Base-by-base conservation (phyloP, 1,284 basidiomycete species). In the Fomitiporia mediterranea region DNA sequence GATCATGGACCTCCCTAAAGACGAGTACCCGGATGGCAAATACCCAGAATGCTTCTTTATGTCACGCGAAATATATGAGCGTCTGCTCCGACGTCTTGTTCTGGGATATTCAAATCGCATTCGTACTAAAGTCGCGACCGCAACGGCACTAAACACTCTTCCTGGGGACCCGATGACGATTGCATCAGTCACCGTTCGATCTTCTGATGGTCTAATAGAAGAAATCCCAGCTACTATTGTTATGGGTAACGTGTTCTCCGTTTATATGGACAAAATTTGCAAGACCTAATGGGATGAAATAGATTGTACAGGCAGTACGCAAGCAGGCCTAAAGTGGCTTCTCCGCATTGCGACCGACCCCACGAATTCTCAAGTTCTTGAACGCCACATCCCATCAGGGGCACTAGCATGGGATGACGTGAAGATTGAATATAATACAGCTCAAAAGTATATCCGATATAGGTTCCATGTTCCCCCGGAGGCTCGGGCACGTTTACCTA, bases 251-350 rank as follows among this genome's bases (percentile, higher is more conserved):
- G n/a, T n/a, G n/a, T n/a, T n/a, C n/a, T n/a, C n/a, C n/a, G n/a
- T n/a, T n/a, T n/a, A n/a, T n/a, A n/a, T n/a, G n/a, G n/a, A n/a
- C n/a, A n/a, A n/a, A n/a, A n/a, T n/a, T n/a, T n/a, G n/a, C n/a
- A n/a, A n/a, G n/a, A n/a, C n/a, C n/a, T n/a, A n/a, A n/a, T n/a
- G n/a, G n/a, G n/a, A n/a, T n/a, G n/a, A n/a, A n/a, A n/a, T 34
- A 61, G 59, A 61, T 39, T 58, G 59, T 47, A 58, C 59, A 2
- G 59, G 59, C 7, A 46, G 44, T 1, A 53, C 56, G n/a, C 59
- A 61, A 32, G 59, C 59, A 8, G 59, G 59, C 4, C 40, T 58
- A 6, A 61, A 61, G 34, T 58, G 55, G 53, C 34, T 58, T n/a
- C 34, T 25, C 6, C 56, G 56, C 19, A 23, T 52, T 25, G 34